phyloP scores from a whole-genome alignment of 148 eudicot species.

The Arbutus unedo region DNA sequence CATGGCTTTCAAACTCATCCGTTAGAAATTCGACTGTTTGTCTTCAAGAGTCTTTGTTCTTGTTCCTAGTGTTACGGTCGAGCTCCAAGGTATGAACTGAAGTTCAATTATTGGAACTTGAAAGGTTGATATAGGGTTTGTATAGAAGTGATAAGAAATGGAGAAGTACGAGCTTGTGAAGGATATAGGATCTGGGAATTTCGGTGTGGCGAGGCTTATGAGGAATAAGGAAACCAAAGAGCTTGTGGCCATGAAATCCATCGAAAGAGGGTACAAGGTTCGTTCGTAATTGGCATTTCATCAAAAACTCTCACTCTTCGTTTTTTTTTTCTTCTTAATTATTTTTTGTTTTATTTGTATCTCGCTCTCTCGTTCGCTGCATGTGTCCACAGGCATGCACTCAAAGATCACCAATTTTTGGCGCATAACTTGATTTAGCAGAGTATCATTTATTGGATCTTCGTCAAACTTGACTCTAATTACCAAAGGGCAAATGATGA shows the following conservation, averaged over 20 bases:
- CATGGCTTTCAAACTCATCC: background rate
- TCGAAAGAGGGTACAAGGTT: conserved; percentile 78
- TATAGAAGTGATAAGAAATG: conserved; percentile 29
- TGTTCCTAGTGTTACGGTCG: background rate
- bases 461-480: background rate
- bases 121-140: background rate
- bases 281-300: background rate
- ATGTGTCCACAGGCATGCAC: background rate
- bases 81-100: conserved; percentile 19
- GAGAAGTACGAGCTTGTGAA: conserved; percentile 87
- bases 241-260: conserved; percentile 94
- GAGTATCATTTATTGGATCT: background rate
- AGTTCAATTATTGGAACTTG: background rate
- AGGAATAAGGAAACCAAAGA: conserved; percentile 77
- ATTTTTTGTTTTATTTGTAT: background rate
- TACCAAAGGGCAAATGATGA: background rate
- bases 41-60: background rate
- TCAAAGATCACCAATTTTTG: background rate
- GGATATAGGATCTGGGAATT: conserved; percentile 92
- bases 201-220: conserved; percentile 88
- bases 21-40: background rate
- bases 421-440: background rate
- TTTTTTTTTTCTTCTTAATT: background rate
- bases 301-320: background rate
- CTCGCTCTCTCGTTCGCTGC: background rate